A percentile compares a stretch with the other conserved stretches of the same genome.
Evolutionary conservation across 106 monocot species (phyloP).

Genomic region (Vanilla planifolia): DNA sequence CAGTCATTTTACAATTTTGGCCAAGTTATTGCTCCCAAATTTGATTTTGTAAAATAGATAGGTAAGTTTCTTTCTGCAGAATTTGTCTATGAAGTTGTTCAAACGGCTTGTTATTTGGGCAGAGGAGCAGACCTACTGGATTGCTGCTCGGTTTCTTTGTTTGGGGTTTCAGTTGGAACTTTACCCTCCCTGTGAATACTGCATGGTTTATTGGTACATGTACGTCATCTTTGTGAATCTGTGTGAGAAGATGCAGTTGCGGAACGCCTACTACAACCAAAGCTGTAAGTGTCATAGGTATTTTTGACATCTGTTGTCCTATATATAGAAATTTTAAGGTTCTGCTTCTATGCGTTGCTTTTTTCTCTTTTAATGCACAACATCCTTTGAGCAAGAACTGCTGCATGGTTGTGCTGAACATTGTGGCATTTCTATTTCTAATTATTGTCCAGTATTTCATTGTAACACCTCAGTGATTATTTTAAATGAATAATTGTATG

Average conservation of each 20-base stretch:
- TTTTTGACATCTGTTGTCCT: no score
- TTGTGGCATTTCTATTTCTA: no score
- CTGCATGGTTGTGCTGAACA: neutral
- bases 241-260: constrained; percentile 65
- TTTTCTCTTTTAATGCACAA: neutral
- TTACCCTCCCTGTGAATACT: constrained; percentile 74
- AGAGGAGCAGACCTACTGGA: constrained; percentile 87
- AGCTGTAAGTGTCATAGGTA: constrained; percentile 24
- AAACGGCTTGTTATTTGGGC: constrained; percentile 77
- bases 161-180: constrained; percentile 94
- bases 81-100: constrained; percentile 36
- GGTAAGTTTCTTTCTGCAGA: constrained; percentile 34
- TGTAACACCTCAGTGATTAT: no score
- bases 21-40: neutral
- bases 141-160: constrained; percentile 82
- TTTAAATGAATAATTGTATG: no score
- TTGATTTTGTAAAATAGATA: neutral
- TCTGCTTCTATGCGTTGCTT: neutral
- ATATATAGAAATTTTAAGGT: neutral
- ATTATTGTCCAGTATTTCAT: no score
- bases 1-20: neutral
- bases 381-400: neutral
- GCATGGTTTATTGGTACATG: constrained; percentile 99
- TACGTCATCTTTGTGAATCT: constrained; percentile 65
- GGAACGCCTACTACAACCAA: constrained; percentile 20